Percentiles rank a stretch among this genome's conserved stretches.
These are phyloP conservation scores for Aaosphaeria arxii DNA, from an alignment of 2,329 filamentous ascomycete genomes.

Conservation along the genomic window DNA sequence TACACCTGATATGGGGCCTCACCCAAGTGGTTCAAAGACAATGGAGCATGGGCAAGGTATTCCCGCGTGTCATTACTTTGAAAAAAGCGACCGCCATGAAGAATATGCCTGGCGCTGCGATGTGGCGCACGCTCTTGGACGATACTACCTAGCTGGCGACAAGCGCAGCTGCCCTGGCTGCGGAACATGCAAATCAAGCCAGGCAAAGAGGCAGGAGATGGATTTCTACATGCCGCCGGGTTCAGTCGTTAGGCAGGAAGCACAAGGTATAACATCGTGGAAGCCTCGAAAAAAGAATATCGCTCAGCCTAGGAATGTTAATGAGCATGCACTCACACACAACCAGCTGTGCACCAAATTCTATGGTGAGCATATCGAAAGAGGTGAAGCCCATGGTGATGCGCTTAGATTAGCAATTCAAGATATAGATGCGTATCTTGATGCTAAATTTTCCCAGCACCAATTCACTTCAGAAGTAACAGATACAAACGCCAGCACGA, in stretches of 20 bases:
- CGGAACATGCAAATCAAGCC: slow-evolving; percentile 10
- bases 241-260: slow-evolving; percentile 15
- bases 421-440: slow-evolving; percentile 14
- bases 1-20: slow-evolving; percentile 16
- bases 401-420: slow-evolving; percentile 15
- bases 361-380: slow-evolving; percentile 15
- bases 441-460: neutral
- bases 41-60: slow-evolving; percentile 26
- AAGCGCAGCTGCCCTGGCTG: slow-evolving; percentile 21
- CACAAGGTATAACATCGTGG: slow-evolving; percentile 10
- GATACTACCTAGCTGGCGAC: slow-evolving; percentile 27
- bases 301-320: neutral
- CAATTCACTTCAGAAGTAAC: too few species aligned
- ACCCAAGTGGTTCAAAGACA: slow-evolving; percentile 20
- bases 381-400: slow-evolving; percentile 5
- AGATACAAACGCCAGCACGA: too few species aligned
- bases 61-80: slow-evolving; percentile 14
- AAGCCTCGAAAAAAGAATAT: slow-evolving; percentile 18
- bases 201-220: slow-evolving; percentile 12
- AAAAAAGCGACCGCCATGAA: slow-evolving; percentile 7
- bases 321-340: slow-evolving; percentile 5
- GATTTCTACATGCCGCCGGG: slow-evolving; percentile 24
- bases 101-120: slow-evolving; percentile 26
- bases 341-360: slow-evolving; percentile 20
- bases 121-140: slow-evolving; percentile 22